Evolutionary conservation across 257 asterid species (phyloP), one percentile per base, ranked within the genome.

Genomic region (Knoxia roxburghii): DNA sequence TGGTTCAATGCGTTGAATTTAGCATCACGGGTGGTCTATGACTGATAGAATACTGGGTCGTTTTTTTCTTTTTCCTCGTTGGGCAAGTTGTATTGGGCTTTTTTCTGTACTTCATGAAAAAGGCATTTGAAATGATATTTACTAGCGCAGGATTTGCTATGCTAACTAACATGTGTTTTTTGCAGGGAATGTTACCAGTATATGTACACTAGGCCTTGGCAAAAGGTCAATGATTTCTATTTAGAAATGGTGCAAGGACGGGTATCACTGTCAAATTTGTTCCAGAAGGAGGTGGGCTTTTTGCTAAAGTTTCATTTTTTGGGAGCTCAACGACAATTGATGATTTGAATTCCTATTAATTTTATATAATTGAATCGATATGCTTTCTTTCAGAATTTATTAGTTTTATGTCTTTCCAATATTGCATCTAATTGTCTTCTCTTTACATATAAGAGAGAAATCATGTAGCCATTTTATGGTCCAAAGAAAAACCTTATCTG

Each of bases 131-230:
- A 29, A n/a, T 26, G 49, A 0, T 14, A 18, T 43, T 43, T 43
- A n/a, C n/a, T n/a, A n/a, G n/a, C n/a, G n/a, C 49, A 43, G 14
- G 41, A 29, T 56, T 55, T 62, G 45, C 64, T 45, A 24, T 33
- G n/a, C 29, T 55, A 57, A 59, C 62, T 27, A 45, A 17, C 45
- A 46, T 52, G 55, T 72, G 60, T n/a, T 64, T 64, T 72, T 75
- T 79, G 70, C 82, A 93, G 99, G 84, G 99, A 93, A 81, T 79
- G 97, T 73, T 83, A 88, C 74, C 77, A 90, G 82, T 93, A 83
- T 78, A 93, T 86, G 97, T 78, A 79, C 73, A 79, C 78, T 26
- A 88, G 86, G 76, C 89, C 90, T 32, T 93, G 99, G 97, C 72
- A 80, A 49, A 80, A 78, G 67, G 87, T 93, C 50, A 81, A 75